Evolutionary conservation across 2,329 filamentous ascomycete genomes (phyloP).

Genomic region (Neonectria faginata): DNA sequence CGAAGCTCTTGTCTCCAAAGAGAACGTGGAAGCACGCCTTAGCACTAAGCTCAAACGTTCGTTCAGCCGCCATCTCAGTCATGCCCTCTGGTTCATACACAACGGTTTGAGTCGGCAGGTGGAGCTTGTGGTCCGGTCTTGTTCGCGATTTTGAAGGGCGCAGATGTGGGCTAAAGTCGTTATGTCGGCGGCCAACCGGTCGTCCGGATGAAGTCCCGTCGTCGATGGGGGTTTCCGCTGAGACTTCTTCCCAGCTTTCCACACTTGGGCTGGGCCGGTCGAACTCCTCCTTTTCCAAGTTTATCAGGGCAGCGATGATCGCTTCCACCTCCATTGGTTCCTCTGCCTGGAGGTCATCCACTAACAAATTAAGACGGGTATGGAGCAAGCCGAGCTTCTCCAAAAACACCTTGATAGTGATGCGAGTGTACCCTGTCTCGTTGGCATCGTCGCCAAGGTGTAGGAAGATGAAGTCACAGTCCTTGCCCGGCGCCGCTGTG

Average conservation of each 20-base stretch:
- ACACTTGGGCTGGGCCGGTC: slow-evolving; percentile 74
- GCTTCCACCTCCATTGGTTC: slow-evolving; percentile 76
- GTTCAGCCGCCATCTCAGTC: slow-evolving; percentile 78
- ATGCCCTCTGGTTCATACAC: slow-evolving; percentile 87
- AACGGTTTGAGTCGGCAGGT: slow-evolving; percentile 83
- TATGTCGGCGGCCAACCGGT: slow-evolving; percentile 46
- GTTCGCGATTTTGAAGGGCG: slow-evolving; percentile 50
- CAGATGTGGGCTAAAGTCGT: slow-evolving; percentile 52
- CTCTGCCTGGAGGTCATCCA: slow-evolving; percentile 81
- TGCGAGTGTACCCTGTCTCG: slow-evolving; percentile 74
- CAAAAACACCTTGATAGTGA: slow-evolving; percentile 93
- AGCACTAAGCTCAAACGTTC: slow-evolving; percentile 88
- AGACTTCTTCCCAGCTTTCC: slow-evolving; percentile 92
- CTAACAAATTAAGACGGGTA: slow-evolving; percentile 83
- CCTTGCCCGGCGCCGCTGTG: slow-evolving; percentile 86
- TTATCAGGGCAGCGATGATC: slow-evolving; percentile 78
- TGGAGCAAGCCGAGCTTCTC: slow-evolving; percentile 88
- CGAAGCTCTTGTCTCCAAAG: slow-evolving; percentile 94
- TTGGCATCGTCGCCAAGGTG: slow-evolving; percentile 75
- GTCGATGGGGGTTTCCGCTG: slow-evolving; percentile 70
- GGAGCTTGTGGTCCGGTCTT: slow-evolving; percentile 74
- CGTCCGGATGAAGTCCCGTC: slow-evolving; percentile 59
- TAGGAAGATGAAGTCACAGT: slow-evolving; percentile 93
- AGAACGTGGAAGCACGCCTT: slow-evolving; percentile 96
- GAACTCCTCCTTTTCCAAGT: slow-evolving; percentile 74